phyloP scores from a whole-genome alignment of 306 rosid genomes.

The Malus sieversii region DNA sequence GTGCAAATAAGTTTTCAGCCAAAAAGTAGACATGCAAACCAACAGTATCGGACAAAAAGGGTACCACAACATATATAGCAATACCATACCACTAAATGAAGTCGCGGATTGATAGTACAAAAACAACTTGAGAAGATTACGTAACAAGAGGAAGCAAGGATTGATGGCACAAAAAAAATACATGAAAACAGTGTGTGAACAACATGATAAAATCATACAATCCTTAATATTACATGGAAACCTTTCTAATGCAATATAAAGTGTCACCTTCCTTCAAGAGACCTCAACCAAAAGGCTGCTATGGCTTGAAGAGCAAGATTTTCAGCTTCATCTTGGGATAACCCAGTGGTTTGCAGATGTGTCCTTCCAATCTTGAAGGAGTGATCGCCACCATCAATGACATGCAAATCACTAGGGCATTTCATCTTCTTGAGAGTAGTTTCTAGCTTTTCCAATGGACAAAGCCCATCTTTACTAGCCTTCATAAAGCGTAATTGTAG shows the following conservation, averaged over 20 bases:
- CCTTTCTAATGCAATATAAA: neutral
- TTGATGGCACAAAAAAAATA: neutral
- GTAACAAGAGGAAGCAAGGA: neutral
- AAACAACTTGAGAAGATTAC: slow-evolving; percentile 1
- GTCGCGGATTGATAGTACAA: neutral
- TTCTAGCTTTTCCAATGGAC: slow-evolving; percentile 72
- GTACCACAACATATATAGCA: neutral
- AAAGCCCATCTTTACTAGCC: slow-evolving; percentile 78
- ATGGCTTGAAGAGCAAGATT: slow-evolving; percentile 49
- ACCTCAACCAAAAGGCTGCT: slow-evolving; percentile 44
- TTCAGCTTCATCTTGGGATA: slow-evolving; percentile 63
- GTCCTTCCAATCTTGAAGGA: slow-evolving; percentile 87
- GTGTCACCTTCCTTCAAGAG: slow-evolving; percentile 28
- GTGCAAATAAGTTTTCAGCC: neutral
- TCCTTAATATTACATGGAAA: slow-evolving; percentile 7
- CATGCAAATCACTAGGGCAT: slow-evolving; percentile 48
- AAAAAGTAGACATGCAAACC: neutral
- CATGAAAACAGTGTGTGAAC: slow-evolving; percentile 1
- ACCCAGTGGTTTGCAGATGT: slow-evolving; percentile 57
- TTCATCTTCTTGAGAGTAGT: slow-evolving; percentile 61
- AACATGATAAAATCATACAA: slow-evolving; percentile 23
- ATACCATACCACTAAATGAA: neutral
- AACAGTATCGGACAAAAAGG: no score
- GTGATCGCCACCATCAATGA: slow-evolving; percentile 86
- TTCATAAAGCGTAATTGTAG: slow-evolving; percentile 20